Evolutionary conservation across 495 filamentous ascomycete species (phyloP).

Genomic region (Xylaria telfairii): DNA sequence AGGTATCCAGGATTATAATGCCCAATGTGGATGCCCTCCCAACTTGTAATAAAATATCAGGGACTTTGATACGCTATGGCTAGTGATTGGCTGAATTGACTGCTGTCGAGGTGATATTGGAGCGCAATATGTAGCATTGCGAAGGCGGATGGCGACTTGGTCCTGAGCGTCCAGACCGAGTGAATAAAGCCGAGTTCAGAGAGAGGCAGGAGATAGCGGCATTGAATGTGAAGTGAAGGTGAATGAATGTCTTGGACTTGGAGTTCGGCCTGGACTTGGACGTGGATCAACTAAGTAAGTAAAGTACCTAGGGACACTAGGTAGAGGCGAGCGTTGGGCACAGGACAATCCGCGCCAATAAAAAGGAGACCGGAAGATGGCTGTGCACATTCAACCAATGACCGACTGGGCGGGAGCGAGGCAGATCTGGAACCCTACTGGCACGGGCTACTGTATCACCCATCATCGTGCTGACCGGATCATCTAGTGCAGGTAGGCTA

Average conservation of each 20-base stretch:
- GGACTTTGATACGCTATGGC: neutral
- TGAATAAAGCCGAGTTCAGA: neutral
- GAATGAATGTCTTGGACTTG: neutral
- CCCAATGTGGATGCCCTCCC: neutral
- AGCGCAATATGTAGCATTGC: too few species aligned
- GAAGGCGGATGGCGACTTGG: neutral
- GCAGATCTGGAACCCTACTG: neutral
- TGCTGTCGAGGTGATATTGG: neutral
- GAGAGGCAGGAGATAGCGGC: neutral
- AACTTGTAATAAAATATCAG: neutral
- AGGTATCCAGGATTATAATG: neutral
- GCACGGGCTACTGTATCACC: neutral
- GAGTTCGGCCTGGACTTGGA: too few species aligned
- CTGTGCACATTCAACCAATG: conserved; percentile 7
- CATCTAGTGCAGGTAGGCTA: too few species aligned
- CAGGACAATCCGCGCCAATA: too few species aligned
- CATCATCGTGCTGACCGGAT: neutral
- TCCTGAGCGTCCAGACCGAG: neutral
- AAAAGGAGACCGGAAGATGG: neutral
- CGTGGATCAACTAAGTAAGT: too few species aligned
- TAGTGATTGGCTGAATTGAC: neutral
- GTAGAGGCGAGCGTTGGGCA: too few species aligned
- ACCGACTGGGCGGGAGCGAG: conserved; percentile 6
- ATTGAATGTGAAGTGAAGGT: neutral
- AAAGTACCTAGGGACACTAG: too few species aligned